A percentile compares a stretch with the other conserved stretches of the same genome.
Conservation (phyloP, 2,329 filamentous ascomycete genomes). For the Ceratocystis cubensis region DNA sequence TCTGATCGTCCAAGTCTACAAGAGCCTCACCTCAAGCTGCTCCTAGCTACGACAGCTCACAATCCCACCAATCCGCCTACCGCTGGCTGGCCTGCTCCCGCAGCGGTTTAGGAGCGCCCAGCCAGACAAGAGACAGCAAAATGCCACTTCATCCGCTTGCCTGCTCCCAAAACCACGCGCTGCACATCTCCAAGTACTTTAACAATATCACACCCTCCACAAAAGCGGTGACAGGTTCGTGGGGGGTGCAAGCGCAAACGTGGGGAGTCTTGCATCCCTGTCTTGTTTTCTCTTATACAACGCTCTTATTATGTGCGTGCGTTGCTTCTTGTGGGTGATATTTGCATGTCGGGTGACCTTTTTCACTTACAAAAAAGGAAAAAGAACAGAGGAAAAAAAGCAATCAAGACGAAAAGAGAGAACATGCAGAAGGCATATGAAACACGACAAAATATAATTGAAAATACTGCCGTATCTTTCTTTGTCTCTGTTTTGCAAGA, state of each 20-base stretch:
- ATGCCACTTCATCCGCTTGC: neutral
- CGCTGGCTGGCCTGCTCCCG: no score
- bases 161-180: neutral
- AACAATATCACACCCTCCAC: constrained; percentile 2
- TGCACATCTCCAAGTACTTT: neutral
- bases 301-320: constrained; percentile 3
- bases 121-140: neutral
- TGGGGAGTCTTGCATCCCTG: constrained; percentile 10
- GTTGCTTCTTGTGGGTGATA: constrained; percentile 2
- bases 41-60: no score
- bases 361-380: neutral
- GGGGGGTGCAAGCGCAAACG: constrained; percentile 12
- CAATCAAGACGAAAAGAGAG: neutral
- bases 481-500: no score
- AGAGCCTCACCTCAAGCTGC: no score
- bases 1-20: no score
- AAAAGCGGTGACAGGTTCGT: constrained; percentile 15
- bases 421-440: neutral
- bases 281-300: constrained; percentile 1
- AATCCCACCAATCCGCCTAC: no score
- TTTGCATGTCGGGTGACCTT: constrained; percentile 5
- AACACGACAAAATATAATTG: neutral
- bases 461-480: no score
- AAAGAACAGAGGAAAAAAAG: neutral
- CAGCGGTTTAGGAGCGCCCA: no score